Base-by-base conservation (phyloP, 2,329 filamentous ascomycete species). In the Aspergillus neoniger region DNA sequence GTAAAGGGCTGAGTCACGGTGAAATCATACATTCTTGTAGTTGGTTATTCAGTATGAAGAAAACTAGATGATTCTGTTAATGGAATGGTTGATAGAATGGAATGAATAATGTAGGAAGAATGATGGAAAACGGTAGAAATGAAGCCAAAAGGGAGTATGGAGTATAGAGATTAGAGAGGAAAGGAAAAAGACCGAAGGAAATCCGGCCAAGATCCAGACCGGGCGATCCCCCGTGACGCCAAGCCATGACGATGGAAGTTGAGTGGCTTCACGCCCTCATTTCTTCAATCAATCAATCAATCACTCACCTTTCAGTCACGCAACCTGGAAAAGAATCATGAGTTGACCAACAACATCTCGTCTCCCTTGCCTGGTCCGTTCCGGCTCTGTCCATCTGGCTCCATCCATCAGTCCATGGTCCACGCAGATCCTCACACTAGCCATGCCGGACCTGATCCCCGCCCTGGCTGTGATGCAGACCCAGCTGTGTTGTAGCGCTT, bases 341-440 rank as follows among this genome's bases (percentile, higher is more conserved):
- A 19, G 23, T 32, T 50, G n/a, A 12, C 19, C 21, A 25, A 25
- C 47, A 36, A 21, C 19, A 23, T 8, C 44, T n/a, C 17, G n/a
- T 1, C 48, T 51, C n/a, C 49, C 25, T 51, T 15, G 14, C 39
- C 21, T 48, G 21, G 14, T 48, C 44, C 44, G 15, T 48, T n/a
- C 44, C 7, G 44, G 2, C 17, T 48, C 44, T 28, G 12, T 48
- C 38, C 15, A 43, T 25, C n/a, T 19, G 19, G 10, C n/a, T 14
- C 30, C 15, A 6, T 23, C 32, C 25, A 55, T 55, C 53, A 55
- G 53, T 55, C 53, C 53, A 55, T 55, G 32, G 23, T 36, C 23
- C 32, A 5, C 30, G 52, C 39, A 17, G 53, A 55, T 55, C 53
- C 21, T 43, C 32, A 5, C 32, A 15, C 38, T 52, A 52, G 49